phyloP scores from a whole-genome alignment of 2,329 filamentous ascomycete genomes.

The Ophiostoma sp. region DNA sequence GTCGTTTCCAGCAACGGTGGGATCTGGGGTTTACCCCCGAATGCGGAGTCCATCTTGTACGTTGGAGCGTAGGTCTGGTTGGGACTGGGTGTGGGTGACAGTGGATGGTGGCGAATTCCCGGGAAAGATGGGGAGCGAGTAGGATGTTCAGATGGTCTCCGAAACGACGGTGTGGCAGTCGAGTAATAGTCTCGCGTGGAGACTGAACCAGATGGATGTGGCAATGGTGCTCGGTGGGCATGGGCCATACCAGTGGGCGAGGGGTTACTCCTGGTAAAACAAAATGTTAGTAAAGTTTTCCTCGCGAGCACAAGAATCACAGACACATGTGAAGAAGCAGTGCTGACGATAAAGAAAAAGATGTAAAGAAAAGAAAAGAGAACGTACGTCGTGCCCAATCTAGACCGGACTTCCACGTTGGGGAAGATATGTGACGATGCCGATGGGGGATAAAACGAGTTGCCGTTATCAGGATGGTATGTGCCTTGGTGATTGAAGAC shows the following conservation, averaged over 20 bases:
- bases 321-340: background rate
- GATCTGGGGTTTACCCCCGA: conserved; percentile 39
- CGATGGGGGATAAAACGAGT: conserved; percentile 43
- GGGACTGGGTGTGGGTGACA: conserved; percentile 49
- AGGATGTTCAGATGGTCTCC: conserved; percentile 43
- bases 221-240: conserved; percentile 49
- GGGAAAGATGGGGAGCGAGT: conserved; percentile 50
- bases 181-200: conserved; percentile 51
- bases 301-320: background rate
- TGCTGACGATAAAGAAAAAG: background rate
- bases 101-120: conserved; percentile 43
- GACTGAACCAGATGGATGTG: conserved; percentile 46
- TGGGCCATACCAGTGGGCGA: conserved; percentile 54
- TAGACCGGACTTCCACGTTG: conserved; percentile 33
- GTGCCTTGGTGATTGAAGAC: conserved; percentile 42
- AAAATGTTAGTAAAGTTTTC: conserved; percentile 21
- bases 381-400: conserved; percentile 7
- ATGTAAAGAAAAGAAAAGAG: background rate
- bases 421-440: conserved; percentile 42
- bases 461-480: conserved; percentile 46
- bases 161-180: conserved; percentile 46
- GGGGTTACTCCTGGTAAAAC: conserved; percentile 39
- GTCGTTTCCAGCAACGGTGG: conserved; percentile 49
- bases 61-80: conserved; percentile 38
- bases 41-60: conserved; percentile 49